Base-by-base conservation (phyloP, 306 rosid species). In the Adenanthera pavonina region DNA sequence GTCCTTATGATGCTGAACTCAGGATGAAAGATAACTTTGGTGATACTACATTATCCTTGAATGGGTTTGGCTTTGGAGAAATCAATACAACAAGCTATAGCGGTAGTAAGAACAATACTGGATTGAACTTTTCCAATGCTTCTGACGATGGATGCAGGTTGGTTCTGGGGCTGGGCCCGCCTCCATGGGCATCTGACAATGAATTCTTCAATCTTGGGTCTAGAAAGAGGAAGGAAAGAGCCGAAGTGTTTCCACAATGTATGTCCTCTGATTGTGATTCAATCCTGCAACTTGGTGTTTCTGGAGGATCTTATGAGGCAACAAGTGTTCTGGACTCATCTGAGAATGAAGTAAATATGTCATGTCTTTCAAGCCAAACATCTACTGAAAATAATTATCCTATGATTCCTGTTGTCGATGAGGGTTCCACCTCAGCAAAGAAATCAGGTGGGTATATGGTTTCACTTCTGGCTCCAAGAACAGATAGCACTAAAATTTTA, bases 251-350 rank as follows among this genome's bases (percentile, higher is more conserved):
- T 60, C 67, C 67, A 12, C 36, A 60, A 12, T 60, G 38, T 35
- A 60, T 60, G 17, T 30, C 17, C 8, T 17, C 47, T 36, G 70
- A 65, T 8, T 16, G 47, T 66, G 71, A 66, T 66, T 66, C 71
- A 66, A 66, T 66, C 48, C 48, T 66, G 25, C 71, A 66, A 66
- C 48, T 66, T 66, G 48, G 71, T 38, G 30, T 66, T 66, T 66
- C 30, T 66, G 71, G 71, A 36, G 71, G 48, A 36, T 8, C 13
- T 38, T 35, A 38, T 38, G 71, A 66, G 48, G 25, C 71, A 16
- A 38, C 71, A 16, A 38, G 71, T 17, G 33, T 66, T 38, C 71
- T 66, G 48, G 71, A 66, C 13, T 38, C 14, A 66, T 15, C 47
- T 16, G 71, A 66, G 71, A 66, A 66, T 66, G 71, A 38, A 7